A percentile compares a stretch with the other conserved stretches of the same genome.
Conservation (phyloP, 2,329 filamentous ascomycete species). For the Talaromyces sp. region DNA sequence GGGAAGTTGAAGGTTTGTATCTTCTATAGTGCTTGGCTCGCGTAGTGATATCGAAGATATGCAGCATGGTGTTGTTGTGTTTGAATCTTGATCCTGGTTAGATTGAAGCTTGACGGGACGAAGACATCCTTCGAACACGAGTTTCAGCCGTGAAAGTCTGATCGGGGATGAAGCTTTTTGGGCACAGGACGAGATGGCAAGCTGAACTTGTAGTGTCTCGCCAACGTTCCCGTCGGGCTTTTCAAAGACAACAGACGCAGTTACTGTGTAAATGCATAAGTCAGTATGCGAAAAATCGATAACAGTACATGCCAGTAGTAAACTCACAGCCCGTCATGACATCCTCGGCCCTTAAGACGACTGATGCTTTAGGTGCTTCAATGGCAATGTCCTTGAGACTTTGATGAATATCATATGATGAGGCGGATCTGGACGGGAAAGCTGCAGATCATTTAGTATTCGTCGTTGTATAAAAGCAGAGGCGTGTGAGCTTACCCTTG, state of each 20-base stretch:
- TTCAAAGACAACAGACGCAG: constrained; percentile 56
- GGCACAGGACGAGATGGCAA: constrained; percentile 55
- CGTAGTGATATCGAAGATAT: constrained; percentile 39
- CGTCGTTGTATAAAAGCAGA: not conserved
- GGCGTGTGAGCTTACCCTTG: constrained; percentile 29
- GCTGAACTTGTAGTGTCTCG: constrained; percentile 59
- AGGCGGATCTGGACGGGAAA: constrained; percentile 38
- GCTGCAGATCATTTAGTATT: constrained; percentile 27
- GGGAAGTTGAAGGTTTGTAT: constrained; percentile 36
- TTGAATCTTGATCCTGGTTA: constrained; percentile 29
- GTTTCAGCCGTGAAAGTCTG: constrained; percentile 50
- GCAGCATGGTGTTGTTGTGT: constrained; percentile 25
- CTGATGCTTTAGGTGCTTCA: constrained; percentile 45
- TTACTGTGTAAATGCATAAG: constrained; percentile 41
- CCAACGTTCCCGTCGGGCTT: constrained; percentile 61
- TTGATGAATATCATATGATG: constrained; percentile 51
- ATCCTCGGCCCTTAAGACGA: constrained; percentile 53
- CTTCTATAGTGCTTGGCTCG: constrained; percentile 33
- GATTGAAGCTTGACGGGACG: constrained; percentile 46
- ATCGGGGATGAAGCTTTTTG: constrained; percentile 51
- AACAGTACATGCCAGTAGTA: not conserved
- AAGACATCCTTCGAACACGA: constrained; percentile 57
- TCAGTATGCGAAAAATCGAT: not conserved
- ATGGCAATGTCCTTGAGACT: constrained; percentile 46
- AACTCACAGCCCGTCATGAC: constrained; percentile 51